Base-by-base conservation (phyloP, 495 filamentous ascomycete genomes). In the Aspergillus avenaceus region DNA sequence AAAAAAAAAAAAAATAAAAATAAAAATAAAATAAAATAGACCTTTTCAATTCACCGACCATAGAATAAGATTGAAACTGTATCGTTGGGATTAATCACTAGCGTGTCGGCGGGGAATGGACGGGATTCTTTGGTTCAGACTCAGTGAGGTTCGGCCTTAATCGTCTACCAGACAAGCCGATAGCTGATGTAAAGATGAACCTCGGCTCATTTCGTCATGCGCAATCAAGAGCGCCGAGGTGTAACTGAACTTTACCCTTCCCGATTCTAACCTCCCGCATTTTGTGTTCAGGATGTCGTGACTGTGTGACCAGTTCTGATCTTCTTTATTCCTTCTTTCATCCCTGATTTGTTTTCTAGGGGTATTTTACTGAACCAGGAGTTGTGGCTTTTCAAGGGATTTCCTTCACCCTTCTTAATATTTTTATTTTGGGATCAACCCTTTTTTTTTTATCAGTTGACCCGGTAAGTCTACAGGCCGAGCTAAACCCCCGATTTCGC, bases 121-220 rank as follows among this genome's bases (percentile, higher is more conserved):
- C 59, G 59, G 59, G 55, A 58, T 28, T 27, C 21, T 9, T 7
- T 47, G 47, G 19, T 36, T 45, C 56, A 16, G 21, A 26, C 21
- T 21, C 22, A 25, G 24, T 25, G 41, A 22, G 12, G 6, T 16
- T 22, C 21, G 23, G n/a, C n/a, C 13, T 40, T 40, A 16, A 8
- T 40, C 14, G 11, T 11, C 19, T 31, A 13, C 3, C 28, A 3
- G 28, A 13, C 9, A 8, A 22, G 26, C 38, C 41, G 23, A 46
- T 38, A 25, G 31, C 4, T 14, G n/a, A n/a, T n/a, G n/a, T n/a
- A n/a, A 23, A 43, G 60, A 31, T 60, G 64, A 54, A 71, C 69
- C 69, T 70, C 67, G 69, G 69, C 54, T 66, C 54, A 41, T 61
- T 62, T 64, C 60, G 56, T 65, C 54, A 62, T 62, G 56, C 54